A percentile compares a stretch with the other conserved stretches of the same genome.
Conservation (phyloP, 176 grass and related monocot species). For the Oropetium thomaeum region DNA sequence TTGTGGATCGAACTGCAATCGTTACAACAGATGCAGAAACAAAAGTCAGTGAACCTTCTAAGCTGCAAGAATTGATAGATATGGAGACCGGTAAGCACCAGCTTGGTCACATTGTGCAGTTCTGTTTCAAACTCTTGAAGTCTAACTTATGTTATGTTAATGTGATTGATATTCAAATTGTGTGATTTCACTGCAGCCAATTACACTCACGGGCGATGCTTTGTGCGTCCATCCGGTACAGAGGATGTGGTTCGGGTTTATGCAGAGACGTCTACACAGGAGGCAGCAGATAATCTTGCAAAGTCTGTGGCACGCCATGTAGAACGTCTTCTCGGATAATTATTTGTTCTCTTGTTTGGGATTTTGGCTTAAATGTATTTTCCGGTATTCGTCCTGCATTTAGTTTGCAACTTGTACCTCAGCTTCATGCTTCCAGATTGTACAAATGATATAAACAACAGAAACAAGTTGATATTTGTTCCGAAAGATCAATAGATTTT, state of each 20-base stretch:
- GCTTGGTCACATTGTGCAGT: not conserved
- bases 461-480: not conserved
- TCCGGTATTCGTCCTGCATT: too few relatives aligned
- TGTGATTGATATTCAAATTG: not conserved
- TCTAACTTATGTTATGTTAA: not conserved
- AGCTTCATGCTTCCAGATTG: not conserved
- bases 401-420: not conserved
- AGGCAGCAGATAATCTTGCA: constrained; percentile 68
- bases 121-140: not conserved
- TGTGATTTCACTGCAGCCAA: constrained; percentile 47
- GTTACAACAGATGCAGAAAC: constrained; percentile 72
- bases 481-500: not conserved
- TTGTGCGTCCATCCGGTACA: constrained; percentile 81
- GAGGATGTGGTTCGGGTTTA: constrained; percentile 91
- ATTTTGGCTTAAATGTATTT: not conserved
- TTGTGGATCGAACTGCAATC: constrained; percentile 68
- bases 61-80: constrained; percentile 80
- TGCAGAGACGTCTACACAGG: constrained; percentile 69
- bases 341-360: not conserved
- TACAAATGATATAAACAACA: not conserved
- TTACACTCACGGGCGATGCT: constrained; percentile 65
- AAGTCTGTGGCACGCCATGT: constrained; percentile 60
- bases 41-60: constrained; percentile 58
- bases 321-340: constrained; percentile 50
- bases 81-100: constrained; percentile 49